Evolutionary conservation across 768 basidiomycete genomes (phyloP).

Genomic region (Mycena kentingensis): DNA sequence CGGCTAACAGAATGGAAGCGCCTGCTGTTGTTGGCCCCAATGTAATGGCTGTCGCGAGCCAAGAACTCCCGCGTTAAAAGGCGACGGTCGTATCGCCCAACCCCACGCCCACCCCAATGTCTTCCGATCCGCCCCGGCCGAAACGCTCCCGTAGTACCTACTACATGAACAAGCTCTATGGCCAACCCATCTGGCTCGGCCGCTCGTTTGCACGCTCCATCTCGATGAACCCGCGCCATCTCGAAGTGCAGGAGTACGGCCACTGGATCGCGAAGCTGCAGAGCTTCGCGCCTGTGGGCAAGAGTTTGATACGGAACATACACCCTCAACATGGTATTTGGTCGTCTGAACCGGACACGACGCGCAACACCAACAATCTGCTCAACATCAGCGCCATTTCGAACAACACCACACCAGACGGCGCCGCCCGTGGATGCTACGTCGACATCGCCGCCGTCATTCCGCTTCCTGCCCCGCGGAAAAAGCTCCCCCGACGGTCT

Average conservation of each 20-base stretch:
- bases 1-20: too few relatives aligned
- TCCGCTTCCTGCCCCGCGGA: not conserved
- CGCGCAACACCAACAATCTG: not conserved
- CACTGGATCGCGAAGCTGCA: conserved; percentile 1
- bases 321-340: not conserved
- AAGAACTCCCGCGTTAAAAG: too few relatives aligned
- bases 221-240: not conserved
- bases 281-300: not conserved
- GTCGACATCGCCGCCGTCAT: conserved; percentile 9
- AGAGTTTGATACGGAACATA: not conserved
- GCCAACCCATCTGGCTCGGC: too few relatives aligned
- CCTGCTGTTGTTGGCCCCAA: too few relatives aligned
- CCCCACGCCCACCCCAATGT: too few relatives aligned
- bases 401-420: not conserved
- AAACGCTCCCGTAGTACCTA: too few relatives aligned
- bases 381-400: not conserved
- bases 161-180: too few relatives aligned
- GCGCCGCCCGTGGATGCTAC: conserved; percentile 2
- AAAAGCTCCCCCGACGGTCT: not conserved
- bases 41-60: too few relatives aligned
- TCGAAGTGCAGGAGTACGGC: not conserved
- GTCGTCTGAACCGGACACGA: not conserved
- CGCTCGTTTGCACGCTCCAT: too few relatives aligned
- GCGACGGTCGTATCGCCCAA: too few relatives aligned
- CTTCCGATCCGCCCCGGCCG: too few relatives aligned